Evolutionary conservation across 139 green algal species (phyloP).

Genomic region (Limnomonas spitsbergensis): DNA sequence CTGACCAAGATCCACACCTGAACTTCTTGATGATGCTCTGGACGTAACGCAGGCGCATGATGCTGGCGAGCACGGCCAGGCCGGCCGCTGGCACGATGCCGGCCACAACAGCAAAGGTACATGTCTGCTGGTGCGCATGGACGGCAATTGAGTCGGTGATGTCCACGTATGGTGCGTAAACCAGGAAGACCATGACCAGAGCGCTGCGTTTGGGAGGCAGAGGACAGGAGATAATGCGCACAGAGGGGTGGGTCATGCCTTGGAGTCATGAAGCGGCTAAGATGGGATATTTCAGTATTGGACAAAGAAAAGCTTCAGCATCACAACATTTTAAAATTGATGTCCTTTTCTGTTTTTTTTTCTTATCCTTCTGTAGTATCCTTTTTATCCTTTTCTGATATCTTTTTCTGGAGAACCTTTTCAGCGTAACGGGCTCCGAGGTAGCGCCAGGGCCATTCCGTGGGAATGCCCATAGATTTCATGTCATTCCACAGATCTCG

Average conservation of each 20-base stretch:
- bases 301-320: not conserved
- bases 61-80: not conserved
- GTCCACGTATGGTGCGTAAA: constrained; percentile 10
- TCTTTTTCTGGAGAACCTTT: too few species aligned
- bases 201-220: not conserved
- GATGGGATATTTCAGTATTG: not conserved
- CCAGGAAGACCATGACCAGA: constrained; percentile 19
- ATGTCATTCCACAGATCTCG: too few species aligned
- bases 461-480: too few species aligned
- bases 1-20: not conserved
- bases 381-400: too few species aligned
- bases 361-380: too few species aligned
- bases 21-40: not conserved
- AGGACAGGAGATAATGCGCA: too few species aligned
- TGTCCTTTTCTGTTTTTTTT: too few species aligned
- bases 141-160: not conserved
- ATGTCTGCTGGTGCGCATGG: constrained; percentile 2
- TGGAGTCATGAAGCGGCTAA: too few species aligned
- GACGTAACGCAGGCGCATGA: not conserved
- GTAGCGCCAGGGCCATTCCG: too few species aligned
- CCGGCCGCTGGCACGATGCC: not conserved
- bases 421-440: too few species aligned
- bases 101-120: not conserved
- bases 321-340: too few species aligned
- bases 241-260: too few species aligned